Conservation (phyloP, 306 rosid genomes). For the Pterocarpus macrocarpus region DNA sequence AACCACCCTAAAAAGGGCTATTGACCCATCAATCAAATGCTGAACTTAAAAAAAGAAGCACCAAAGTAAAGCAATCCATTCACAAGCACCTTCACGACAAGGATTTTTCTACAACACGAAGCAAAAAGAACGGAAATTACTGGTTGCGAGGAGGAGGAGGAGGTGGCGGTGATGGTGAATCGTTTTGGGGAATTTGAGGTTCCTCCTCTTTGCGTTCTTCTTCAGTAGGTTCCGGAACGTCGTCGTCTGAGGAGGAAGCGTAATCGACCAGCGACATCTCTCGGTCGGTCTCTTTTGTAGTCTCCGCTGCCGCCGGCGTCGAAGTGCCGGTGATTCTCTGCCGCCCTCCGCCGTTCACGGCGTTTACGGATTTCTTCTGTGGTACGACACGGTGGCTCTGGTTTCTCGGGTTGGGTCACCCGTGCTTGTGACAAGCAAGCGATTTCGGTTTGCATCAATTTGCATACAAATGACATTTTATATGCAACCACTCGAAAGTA, state of each 20-base stretch:
- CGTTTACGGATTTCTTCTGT: not conserved
- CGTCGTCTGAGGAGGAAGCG: conserved; percentile 90
- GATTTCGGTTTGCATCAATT: not conserved
- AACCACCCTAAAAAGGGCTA: not conserved
- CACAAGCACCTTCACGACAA: not conserved
- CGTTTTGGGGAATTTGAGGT: conserved; percentile 46
- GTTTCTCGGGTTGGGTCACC: not conserved
- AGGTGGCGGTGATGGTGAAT: conserved; percentile 47
- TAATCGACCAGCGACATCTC: conserved; percentile 92
- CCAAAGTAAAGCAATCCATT: not conserved
- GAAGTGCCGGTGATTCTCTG: conserved; percentile 5
- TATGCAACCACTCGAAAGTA: too few species aligned
- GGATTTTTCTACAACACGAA: not conserved
- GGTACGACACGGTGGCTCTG: too few species aligned
- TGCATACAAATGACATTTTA: too few species aligned
- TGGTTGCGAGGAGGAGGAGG: conserved; percentile 39
- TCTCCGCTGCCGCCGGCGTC: conserved; percentile 3
- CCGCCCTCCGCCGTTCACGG: conserved; percentile 14
- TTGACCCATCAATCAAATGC: not conserved
- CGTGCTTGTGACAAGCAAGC: not conserved
- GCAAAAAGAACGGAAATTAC: conserved; percentile 48
- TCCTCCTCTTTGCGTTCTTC: conserved; percentile 44
- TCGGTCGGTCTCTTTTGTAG: not conserved
- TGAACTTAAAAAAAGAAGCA: not conserved
- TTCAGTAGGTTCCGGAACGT: conserved; percentile 57